phyloP scores from a whole-genome alignment of 371 early-diverging fungal species.

The Capniomyces stellatus region DNA sequence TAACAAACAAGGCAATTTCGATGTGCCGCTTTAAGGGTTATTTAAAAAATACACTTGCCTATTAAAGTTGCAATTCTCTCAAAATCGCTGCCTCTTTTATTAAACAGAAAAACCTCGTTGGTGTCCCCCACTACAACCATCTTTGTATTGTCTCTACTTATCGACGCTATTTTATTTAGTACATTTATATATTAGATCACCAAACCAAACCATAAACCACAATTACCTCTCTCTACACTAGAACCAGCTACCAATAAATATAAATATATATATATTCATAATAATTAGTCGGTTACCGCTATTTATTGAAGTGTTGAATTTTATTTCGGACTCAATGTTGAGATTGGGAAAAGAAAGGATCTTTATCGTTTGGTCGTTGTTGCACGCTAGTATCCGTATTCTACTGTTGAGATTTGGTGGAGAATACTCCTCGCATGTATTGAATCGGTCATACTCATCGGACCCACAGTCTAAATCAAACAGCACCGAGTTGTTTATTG shows the following conservation, averaged over 20 bases:
- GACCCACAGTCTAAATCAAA: slow-evolving; percentile 8
- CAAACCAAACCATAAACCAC: neutral
- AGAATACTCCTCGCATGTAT: too few relatives aligned
- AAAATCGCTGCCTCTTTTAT: slow-evolving; percentile 36
- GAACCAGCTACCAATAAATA: neutral
- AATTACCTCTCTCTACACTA: too few relatives aligned
- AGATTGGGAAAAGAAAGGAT: slow-evolving; percentile 41
- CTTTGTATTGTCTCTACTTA: slow-evolving; percentile 49
- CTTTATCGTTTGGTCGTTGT: slow-evolving; percentile 65
- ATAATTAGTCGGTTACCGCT: slow-evolving; percentile 24
- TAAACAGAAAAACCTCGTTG: slow-evolving; percentile 47
- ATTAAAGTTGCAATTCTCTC: slow-evolving; percentile 19
- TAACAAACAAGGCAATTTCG: too few relatives aligned
- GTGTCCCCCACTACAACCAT: slow-evolving; percentile 60
- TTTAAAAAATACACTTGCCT: too few relatives aligned
- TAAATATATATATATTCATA: neutral
- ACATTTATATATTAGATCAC: neutral
- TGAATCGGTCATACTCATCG: neutral
- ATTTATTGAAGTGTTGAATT: slow-evolving; percentile 48
- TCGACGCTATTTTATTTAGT: slow-evolving; percentile 25
- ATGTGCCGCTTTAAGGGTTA: too few relatives aligned
- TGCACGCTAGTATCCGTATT: slow-evolving; percentile 54
- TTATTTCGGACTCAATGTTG: slow-evolving; percentile 30
- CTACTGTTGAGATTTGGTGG: too few relatives aligned
- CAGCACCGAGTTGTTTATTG: slow-evolving; percentile 55